Evolutionary conservation across 2,329 filamentous ascomycete species (phyloP).

Genomic region (Trichophyton schoenleinii): DNA sequence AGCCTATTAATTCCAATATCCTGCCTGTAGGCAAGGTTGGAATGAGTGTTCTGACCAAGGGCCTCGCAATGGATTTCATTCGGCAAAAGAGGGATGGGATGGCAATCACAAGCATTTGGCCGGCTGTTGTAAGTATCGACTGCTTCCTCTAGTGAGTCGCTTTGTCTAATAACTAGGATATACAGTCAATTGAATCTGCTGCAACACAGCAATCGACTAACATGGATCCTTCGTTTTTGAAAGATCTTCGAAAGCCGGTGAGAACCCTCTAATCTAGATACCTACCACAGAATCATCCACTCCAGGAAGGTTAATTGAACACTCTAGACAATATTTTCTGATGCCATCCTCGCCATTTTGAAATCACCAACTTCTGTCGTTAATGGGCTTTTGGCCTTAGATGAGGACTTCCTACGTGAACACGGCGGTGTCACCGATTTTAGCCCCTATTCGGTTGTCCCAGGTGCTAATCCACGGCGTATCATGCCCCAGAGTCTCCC

Average conservation of each 20-base stretch:
- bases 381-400: constrained; percentile 60
- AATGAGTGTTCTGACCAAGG: constrained; percentile 72
- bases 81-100: constrained; percentile 53
- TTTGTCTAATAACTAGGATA: background rate
- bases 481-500: constrained; percentile 68
- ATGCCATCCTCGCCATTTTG: constrained; percentile 64
- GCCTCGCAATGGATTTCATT: constrained; percentile 68
- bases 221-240: constrained; percentile 21
- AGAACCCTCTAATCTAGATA: constrained; percentile 9
- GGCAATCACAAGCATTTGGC: constrained; percentile 75
- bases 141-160: background rate
- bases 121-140: constrained; percentile 48
- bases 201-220: constrained; percentile 5
- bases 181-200: constrained; percentile 9
- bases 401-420: constrained; percentile 66
- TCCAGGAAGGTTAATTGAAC: background rate
- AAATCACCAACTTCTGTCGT: constrained; percentile 46
- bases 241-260: constrained; percentile 52
- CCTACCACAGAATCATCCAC: background rate
- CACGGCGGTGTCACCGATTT: constrained; percentile 57
- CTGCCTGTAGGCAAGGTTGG: constrained; percentile 50
- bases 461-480: constrained; percentile 50
- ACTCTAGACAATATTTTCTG: constrained; percentile 56
- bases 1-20: background rate
- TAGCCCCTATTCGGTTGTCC: constrained; percentile 56